These are phyloP conservation scores for Lactarius indigo DNA, from an alignment of 768 basidiomycete species.

Conservation along the genomic window DNA sequence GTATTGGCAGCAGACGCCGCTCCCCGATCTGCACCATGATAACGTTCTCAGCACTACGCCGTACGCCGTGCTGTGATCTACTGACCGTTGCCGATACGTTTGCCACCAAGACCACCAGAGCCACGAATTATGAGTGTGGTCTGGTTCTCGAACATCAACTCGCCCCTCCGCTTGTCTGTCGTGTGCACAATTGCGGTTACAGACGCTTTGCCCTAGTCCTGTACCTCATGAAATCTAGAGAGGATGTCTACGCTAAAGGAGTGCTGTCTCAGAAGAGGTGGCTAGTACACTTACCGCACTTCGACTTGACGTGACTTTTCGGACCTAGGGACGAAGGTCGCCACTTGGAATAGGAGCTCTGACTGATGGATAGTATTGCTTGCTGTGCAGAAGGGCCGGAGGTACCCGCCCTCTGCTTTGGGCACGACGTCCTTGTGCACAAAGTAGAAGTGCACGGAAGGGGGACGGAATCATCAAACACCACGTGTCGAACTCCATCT, in stretches of 20 bases:
- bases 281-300: slow-evolving; percentile 48
- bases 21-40: slow-evolving; percentile 66
- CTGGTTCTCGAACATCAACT: slow-evolving; percentile 88
- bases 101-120: slow-evolving; percentile 94
- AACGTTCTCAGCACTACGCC: not conserved
- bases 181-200: slow-evolving; percentile 79
- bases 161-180: slow-evolving; percentile 71
- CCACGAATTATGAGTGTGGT: slow-evolving; percentile 90
- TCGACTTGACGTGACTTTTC: slow-evolving; percentile 60
- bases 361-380: slow-evolving; percentile 91
- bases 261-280: not conserved
- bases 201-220: slow-evolving; percentile 91
- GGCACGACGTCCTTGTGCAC: no score
- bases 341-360: slow-evolving; percentile 81
- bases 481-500: no score
- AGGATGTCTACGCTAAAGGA: slow-evolving; percentile 1
- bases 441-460: no score
- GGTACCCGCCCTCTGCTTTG: no score
- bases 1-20: slow-evolving; percentile 78
- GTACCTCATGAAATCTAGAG: slow-evolving; percentile 66
- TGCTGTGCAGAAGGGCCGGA: slow-evolving; percentile 99
- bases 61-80: slow-evolving; percentile 6
- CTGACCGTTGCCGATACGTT: slow-evolving; percentile 75
- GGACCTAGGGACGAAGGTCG: no score
- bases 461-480: no score